Evolutionary conservation across 2,329 filamentous ascomycete genomes (phyloP).

Genomic region (Colletotrichum lupini): DNA sequence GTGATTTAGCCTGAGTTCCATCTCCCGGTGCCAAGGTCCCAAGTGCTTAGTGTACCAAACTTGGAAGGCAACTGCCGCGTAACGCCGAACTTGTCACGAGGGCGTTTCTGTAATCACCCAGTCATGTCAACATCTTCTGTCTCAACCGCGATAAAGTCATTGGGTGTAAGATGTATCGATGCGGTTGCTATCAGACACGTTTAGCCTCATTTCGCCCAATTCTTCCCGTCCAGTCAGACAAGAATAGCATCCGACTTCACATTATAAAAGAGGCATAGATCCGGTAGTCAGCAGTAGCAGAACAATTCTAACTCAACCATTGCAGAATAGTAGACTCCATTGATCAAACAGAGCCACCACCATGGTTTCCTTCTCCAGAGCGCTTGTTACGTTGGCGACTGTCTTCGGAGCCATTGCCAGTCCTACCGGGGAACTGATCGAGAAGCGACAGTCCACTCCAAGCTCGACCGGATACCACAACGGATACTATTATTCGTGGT

Average conservation of each 20-base stretch:
- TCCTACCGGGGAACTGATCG: not conserved
- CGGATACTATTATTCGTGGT: constrained; percentile 58
- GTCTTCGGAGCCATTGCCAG: not conserved
- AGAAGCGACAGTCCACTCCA: constrained; percentile 39
- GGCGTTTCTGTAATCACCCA: not conserved
- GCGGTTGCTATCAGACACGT: not conserved
- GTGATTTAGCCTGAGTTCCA: not conserved
- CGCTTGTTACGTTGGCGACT: not conserved
- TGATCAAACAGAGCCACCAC: not conserved
- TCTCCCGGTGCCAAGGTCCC: not conserved
- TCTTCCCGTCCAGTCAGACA: not conserved
- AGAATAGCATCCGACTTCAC: not conserved
- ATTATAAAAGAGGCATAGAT: not conserved
- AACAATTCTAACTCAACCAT: not conserved
- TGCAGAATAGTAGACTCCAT: not conserved
- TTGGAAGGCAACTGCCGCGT: not conserved
- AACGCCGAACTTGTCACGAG: not conserved
- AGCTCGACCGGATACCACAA: constrained; percentile 43
- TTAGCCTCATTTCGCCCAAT: not conserved
- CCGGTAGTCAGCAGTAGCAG: not conserved
- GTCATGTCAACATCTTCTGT: not conserved
- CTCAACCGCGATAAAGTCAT: not conserved
- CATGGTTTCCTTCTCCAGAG: not conserved
- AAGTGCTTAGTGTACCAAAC: not conserved
- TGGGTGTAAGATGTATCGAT: not conserved